Evolutionary conservation across 2,329 filamentous ascomycete species (phyloP).

Genomic region (Hawksworthiomyces lignivorus): DNA sequence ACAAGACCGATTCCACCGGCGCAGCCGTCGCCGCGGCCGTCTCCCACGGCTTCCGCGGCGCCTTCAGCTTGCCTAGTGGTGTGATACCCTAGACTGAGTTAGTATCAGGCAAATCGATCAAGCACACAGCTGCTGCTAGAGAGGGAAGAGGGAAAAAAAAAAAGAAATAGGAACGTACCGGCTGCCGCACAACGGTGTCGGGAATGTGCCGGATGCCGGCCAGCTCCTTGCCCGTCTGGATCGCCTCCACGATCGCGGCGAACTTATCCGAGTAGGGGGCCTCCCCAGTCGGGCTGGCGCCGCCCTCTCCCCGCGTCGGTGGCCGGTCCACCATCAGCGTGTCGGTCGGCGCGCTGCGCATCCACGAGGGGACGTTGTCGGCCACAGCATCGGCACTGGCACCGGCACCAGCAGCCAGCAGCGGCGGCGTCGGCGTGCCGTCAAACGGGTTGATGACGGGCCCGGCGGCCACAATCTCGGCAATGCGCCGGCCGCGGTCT

Average conservation of each 20-base stretch:
- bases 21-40: constrained; percentile 31
- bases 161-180: constrained; percentile 43
- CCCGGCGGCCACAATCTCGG: constrained; percentile 6
- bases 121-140: neutral
- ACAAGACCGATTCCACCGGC: neutral
- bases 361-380: constrained; percentile 29
- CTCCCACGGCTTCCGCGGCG: constrained; percentile 70
- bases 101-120: neutral
- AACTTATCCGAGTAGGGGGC: constrained; percentile 76
- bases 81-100: constrained; percentile 31
- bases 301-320: constrained; percentile 5
- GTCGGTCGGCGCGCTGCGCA: constrained; percentile 40
- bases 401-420: neutral
- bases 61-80: constrained; percentile 38
- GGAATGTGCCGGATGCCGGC: constrained; percentile 85
- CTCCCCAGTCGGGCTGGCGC: constrained; percentile 21
- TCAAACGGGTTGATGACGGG: constrained; percentile 13
- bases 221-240: constrained; percentile 73
- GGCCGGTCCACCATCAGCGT: constrained; percentile 36
- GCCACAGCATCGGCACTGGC: neutral
- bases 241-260: constrained; percentile 76
- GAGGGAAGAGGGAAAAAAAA: neutral
- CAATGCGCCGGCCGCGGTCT: constrained; percentile 8
- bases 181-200: constrained; percentile 64
- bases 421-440: constrained; percentile 11